Evolutionary conservation across 2,329 filamentous ascomycete species (phyloP).

Genomic region (Apiospora saccharicola): DNA sequence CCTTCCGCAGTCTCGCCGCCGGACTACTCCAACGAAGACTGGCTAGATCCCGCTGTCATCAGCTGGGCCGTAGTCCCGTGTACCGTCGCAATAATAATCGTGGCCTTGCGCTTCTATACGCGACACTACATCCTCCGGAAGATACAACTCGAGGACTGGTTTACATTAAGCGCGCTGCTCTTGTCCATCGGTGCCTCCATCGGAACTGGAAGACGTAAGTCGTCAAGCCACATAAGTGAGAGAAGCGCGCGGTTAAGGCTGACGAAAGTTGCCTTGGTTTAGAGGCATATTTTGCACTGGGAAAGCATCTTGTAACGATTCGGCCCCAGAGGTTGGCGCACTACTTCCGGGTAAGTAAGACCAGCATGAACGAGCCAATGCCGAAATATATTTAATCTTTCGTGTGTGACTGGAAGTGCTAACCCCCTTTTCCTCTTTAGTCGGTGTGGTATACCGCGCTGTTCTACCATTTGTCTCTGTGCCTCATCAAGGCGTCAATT

Average conservation of each 20-base stretch:
- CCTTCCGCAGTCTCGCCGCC: background rate
- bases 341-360: conserved; percentile 13
- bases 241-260: background rate
- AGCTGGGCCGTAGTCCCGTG: background rate
- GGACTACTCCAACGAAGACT: background rate
- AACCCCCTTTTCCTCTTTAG: background rate
- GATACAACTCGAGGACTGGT: conserved; percentile 21
- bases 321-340: background rate
- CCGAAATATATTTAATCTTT: background rate
- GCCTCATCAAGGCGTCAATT: conserved; percentile 12
- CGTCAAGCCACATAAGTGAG: too few relatives aligned
- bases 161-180: background rate
- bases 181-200: background rate
- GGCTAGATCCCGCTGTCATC: background rate
- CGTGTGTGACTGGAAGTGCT: background rate
- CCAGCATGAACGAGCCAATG: too few relatives aligned
- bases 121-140: conserved; percentile 4
- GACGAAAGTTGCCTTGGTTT: background rate
- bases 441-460: conserved; percentile 18
- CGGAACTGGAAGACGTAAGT: conserved; percentile 9
- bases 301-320: background rate
- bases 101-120: conserved; percentile 22
- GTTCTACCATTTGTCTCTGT: conserved; percentile 6
- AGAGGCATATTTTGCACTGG: conserved; percentile 19
- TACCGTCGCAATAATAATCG: background rate